Evolutionary conservation across 106 monocot genomes (phyloP).

Genomic region (Cymbidium sinense): DNA sequence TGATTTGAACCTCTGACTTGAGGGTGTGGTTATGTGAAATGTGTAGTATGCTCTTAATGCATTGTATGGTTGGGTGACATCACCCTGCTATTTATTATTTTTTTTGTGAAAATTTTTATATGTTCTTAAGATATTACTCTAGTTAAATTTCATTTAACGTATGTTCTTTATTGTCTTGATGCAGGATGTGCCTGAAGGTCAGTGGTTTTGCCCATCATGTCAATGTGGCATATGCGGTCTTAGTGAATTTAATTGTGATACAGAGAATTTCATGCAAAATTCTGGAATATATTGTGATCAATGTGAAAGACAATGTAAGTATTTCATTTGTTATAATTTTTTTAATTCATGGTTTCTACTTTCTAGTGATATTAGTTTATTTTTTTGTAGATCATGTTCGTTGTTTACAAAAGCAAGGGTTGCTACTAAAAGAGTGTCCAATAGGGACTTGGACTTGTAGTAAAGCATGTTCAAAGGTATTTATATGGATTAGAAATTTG

Average conservation of each 20-base stretch:
- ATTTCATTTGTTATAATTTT: background rate
- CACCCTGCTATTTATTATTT: background rate
- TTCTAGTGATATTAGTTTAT: background rate
- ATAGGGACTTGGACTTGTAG: slow-evolving; percentile 45
- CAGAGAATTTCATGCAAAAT: slow-evolving; percentile 25
- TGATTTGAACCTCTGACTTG: background rate
- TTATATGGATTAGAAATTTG: background rate
- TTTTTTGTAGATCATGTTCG: slow-evolving; percentile 44
- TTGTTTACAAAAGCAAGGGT: slow-evolving; percentile 21
- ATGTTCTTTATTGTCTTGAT: background rate
- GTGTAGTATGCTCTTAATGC: background rate
- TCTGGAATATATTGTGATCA: slow-evolving; percentile 67
- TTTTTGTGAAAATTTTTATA: background rate
- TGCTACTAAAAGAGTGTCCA: slow-evolving; percentile 15
- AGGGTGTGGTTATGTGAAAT: background rate
- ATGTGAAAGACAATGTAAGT: slow-evolving; percentile 52
- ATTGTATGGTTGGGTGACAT: too few relatives aligned
- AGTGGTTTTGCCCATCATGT: slow-evolving; percentile 72
- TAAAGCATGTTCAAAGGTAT: slow-evolving; percentile 44
- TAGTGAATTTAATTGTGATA: slow-evolving; percentile 42
- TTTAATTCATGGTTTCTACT: background rate
- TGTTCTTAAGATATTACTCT: background rate
- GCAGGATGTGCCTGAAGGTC: slow-evolving; percentile 56
- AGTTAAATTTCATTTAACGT: background rate
- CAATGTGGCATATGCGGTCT: slow-evolving; percentile 48